These are phyloP conservation scores for Lipomyces yamanashiensis DNA, from an alignment of 805 yeast species.

Conservation along the genomic window DNA sequence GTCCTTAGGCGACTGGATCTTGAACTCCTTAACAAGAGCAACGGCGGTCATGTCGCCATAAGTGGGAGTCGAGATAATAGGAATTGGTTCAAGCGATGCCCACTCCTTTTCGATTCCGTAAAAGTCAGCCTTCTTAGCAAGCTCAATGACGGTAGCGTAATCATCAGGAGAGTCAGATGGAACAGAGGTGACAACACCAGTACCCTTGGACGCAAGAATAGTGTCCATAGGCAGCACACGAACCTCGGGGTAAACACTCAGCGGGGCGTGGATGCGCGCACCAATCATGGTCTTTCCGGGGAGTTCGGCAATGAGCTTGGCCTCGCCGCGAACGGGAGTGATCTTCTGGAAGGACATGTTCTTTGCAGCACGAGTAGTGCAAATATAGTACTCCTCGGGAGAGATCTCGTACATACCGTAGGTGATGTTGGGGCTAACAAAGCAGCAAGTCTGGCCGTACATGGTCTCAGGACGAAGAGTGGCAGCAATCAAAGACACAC, in stretches of 20 bases:
- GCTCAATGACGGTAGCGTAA: slow-evolving; percentile 81
- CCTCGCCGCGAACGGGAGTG: slow-evolving; percentile 85
- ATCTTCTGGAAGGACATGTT: slow-evolving; percentile 95
- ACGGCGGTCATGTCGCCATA: slow-evolving; percentile 92
- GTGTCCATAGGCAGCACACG: slow-evolving; percentile 97
- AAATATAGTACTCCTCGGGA: slow-evolving; percentile 70
- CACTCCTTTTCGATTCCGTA: slow-evolving; percentile 84
- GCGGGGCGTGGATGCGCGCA: slow-evolving; percentile 83
- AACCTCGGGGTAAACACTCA: slow-evolving; percentile 68
- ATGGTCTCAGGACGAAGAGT: slow-evolving; percentile 98
- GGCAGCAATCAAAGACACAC: slow-evolving; percentile 87
- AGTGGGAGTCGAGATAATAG: slow-evolving; percentile 77
- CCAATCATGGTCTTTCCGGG: slow-evolving; percentile 81
- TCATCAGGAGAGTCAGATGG: slow-evolving; percentile 99
- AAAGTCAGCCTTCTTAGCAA: slow-evolving; percentile 86
- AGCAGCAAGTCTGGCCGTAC: slow-evolving; percentile 99
- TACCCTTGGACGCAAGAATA: slow-evolving; percentile 91
- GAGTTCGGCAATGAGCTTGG: slow-evolving; percentile 61
- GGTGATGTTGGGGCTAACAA: slow-evolving; percentile 90
- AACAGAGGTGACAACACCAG: slow-evolving; percentile 98
- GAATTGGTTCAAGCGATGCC: slow-evolving; percentile 74
- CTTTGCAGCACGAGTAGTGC: slow-evolving; percentile 94
- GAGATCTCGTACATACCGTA: slow-evolving; percentile 89
- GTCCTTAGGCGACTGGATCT: slow-evolving; percentile 95
- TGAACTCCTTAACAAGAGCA: slow-evolving; percentile 77